Conservation (phyloP, 2,329 filamentous ascomycete species). For the Sphaerulina vaccinii region DNA sequence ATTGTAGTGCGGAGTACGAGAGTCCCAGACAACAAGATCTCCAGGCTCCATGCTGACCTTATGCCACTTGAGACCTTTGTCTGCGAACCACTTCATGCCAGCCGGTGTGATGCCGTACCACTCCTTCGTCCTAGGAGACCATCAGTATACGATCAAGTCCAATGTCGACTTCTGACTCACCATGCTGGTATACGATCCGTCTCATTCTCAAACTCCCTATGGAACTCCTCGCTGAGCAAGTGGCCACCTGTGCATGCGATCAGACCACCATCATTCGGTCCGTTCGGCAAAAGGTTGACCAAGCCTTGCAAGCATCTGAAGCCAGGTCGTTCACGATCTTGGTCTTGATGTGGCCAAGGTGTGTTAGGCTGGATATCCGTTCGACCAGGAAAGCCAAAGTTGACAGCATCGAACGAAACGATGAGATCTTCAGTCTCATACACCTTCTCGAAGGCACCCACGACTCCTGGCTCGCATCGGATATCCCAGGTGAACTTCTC, state of each 20-base stretch:
- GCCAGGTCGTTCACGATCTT: constrained; percentile 46
- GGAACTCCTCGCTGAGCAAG: constrained; percentile 36
- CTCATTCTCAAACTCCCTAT: constrained; percentile 32
- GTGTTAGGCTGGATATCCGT: constrained; percentile 40
- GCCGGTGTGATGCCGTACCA: constrained; percentile 39
- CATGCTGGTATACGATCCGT: constrained; percentile 33
- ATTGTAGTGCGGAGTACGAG: constrained; percentile 36
- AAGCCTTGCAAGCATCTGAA: constrained; percentile 55
- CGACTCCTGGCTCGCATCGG: constrained; percentile 50
- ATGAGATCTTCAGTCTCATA: constrained; percentile 49
- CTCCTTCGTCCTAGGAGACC: constrained; percentile 22
- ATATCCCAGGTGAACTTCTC: constrained; percentile 52
- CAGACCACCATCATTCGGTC: constrained; percentile 40
- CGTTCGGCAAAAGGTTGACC: constrained; percentile 46
- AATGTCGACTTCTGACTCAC: constrained; percentile 1
- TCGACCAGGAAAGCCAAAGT: constrained; percentile 46
- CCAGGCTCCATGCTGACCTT: constrained; percentile 32
- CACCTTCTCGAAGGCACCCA: constrained; percentile 49
- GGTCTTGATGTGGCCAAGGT: constrained; percentile 51
- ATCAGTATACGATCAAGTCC: too few species aligned
- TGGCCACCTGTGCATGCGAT: constrained; percentile 39
- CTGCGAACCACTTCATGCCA: constrained; percentile 34
- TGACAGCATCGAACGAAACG: constrained; percentile 52
- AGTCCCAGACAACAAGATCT: constrained; percentile 32
- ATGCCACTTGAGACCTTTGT: constrained; percentile 27